These are phyloP conservation scores for Phialophora macrospora DNA, from an alignment of 2,329 filamentous ascomycete species.

Conservation along the genomic window DNA sequence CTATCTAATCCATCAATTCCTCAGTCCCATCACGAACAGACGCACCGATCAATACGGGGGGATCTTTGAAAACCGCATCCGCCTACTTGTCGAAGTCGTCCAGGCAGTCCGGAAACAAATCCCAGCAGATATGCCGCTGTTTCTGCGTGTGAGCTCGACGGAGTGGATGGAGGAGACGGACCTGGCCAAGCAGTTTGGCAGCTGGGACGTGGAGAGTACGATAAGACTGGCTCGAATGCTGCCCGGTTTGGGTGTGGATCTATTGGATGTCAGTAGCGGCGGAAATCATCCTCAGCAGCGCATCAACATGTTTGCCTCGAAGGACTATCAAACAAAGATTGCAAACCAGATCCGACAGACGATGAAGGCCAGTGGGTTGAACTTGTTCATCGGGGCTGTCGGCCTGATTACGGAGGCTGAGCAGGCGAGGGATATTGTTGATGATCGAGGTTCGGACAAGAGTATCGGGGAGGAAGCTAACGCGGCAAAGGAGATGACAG, in stretches of 20 bases:
- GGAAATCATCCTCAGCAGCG: slow-evolving; percentile 60
- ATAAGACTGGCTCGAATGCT: slow-evolving; percentile 68
- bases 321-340: slow-evolving; percentile 58
- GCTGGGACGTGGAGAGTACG: slow-evolving; percentile 72
- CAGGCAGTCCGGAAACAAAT: slow-evolving; percentile 67
- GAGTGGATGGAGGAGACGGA: slow-evolving; percentile 74
- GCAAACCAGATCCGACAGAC: slow-evolving; percentile 52
- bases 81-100: slow-evolving; percentile 70
- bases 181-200: slow-evolving; percentile 52
- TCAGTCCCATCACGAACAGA: slow-evolving; percentile 70
- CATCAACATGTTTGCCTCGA: slow-evolving; percentile 48
- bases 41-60: slow-evolving; percentile 64
- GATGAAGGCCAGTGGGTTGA: slow-evolving; percentile 45
- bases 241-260: slow-evolving; percentile 74
- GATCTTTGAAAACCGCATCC: slow-evolving; percentile 66
- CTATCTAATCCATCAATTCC: slow-evolving; percentile 73
- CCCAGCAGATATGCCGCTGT: slow-evolving; percentile 70
- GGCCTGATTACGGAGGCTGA: slow-evolving; percentile 60
- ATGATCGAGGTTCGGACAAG: slow-evolving; percentile 39
- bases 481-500: slow-evolving; percentile 36
- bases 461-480: slow-evolving; percentile 36
- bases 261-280: slow-evolving; percentile 80
- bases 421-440: slow-evolving; percentile 55
- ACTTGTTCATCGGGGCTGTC: slow-evolving; percentile 58
- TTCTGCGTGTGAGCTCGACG: slow-evolving; percentile 73